Conservation (phyloP, 73 alveolate species). For the Vitrella brassicaformis region DNA sequence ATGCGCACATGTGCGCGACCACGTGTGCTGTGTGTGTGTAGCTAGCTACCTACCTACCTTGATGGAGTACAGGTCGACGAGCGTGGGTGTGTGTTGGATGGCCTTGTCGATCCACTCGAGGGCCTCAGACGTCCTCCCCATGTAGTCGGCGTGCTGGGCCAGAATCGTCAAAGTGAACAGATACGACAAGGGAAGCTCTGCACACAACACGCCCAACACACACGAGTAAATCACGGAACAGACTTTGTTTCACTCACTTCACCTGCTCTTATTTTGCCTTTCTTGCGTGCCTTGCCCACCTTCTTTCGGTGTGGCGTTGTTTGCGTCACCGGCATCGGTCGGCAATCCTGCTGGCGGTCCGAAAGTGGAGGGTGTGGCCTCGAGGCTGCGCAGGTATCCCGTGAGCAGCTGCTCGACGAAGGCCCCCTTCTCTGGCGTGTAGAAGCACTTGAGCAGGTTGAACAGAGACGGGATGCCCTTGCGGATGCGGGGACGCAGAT, state of each 20-base stretch:
- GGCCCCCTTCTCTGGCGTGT: conserved; percentile 13
- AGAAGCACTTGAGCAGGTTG: conserved; percentile 13
- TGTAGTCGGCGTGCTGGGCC: conserved; percentile 63
- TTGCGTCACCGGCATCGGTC: too few species aligned
- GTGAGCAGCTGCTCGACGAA: conserved; percentile 24
- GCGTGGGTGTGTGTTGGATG: conserved; percentile 80
- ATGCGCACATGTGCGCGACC: not conserved
- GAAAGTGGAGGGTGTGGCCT: conserved; percentile 14
- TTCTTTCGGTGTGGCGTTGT: too few species aligned
- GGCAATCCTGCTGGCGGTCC: too few species aligned
- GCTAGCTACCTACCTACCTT: conserved; percentile 19
- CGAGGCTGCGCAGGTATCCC: conserved; percentile 13
- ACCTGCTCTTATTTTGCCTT: too few species aligned
- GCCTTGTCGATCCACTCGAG: conserved; percentile 62
- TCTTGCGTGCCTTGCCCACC: too few species aligned
- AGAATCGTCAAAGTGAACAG: conserved; percentile 34
- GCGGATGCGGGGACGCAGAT: conserved; percentile 22
- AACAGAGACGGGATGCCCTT: conserved; percentile 29
- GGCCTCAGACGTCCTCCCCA: conserved; percentile 66
- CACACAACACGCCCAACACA: too few species aligned
- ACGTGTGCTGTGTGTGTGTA: too few species aligned
- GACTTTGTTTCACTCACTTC: too few species aligned
- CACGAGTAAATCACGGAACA: too few species aligned
- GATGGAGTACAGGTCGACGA: conserved; percentile 69
- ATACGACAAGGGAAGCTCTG: conserved; percentile 17